These are phyloP conservation scores for Citrullus mucosospermus DNA, from an alignment of 306 rosid species.

Conservation along the genomic window DNA sequence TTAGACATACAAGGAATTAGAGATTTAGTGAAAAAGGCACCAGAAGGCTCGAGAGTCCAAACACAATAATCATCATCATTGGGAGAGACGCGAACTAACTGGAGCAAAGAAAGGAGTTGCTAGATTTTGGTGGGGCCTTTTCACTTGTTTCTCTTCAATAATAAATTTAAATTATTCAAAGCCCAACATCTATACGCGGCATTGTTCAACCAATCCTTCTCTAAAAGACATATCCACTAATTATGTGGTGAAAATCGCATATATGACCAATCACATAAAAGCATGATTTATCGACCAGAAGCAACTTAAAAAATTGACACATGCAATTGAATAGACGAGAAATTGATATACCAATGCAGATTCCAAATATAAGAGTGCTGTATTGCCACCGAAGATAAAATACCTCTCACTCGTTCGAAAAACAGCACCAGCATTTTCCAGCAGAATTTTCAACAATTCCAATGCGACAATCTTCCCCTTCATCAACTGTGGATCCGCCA, in stretches of 20 bases:
- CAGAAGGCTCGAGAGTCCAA: neutral
- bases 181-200: neutral
- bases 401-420: constrained; percentile 98
- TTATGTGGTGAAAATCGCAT: neutral
- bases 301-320: neutral
- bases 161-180: neutral
- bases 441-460: constrained; percentile 87
- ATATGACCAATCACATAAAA: neutral
- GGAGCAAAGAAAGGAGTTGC: neutral
- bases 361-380: neutral
- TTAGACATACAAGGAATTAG: neutral
- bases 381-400: constrained; percentile 1
- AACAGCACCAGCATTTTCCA: constrained; percentile 97
- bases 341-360: neutral
- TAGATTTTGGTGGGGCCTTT: neutral
- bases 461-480: constrained; percentile 96
- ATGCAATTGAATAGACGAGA: neutral
- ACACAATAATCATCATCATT: neutral
- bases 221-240: neutral
- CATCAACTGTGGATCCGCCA: constrained; percentile 76
- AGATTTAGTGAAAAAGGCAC: neutral
- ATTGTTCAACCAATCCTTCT: neutral
- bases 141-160: neutral
- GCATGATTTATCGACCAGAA: neutral
- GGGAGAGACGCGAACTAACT: neutral